phyloP scores from a whole-genome alignment of 2,329 filamentous ascomycete species.

The Sordariomycetes sp. region DNA sequence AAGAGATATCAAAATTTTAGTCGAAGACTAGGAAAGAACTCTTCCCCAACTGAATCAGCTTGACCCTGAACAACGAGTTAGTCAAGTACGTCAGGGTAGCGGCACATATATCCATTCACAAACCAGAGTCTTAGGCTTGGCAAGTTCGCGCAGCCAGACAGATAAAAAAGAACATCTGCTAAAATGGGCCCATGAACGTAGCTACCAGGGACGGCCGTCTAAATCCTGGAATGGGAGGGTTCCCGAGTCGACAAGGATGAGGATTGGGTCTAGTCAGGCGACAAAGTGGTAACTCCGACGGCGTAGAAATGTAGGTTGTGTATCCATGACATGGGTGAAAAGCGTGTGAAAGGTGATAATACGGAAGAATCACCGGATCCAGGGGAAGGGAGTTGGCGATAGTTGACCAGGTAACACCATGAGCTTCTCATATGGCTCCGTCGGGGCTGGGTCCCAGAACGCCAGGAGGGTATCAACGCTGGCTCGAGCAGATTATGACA shows the following conservation, averaged over 20 bases:
- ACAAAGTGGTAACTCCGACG: background rate
- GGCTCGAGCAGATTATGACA: background rate
- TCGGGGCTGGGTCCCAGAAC: background rate
- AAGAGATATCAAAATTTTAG: slow-evolving; percentile 15
- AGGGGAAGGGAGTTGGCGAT: background rate
- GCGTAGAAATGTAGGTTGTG: background rate
- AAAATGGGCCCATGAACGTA: background rate
- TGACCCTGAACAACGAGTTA: slow-evolving; percentile 31
- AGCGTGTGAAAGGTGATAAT: no score
- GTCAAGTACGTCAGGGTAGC: slow-evolving; percentile 4
- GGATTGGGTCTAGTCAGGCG: background rate
- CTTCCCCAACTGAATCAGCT: slow-evolving; percentile 38
- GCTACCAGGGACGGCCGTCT: no score
- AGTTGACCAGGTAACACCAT: background rate
- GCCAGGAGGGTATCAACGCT: background rate
- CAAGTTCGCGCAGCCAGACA: background rate
- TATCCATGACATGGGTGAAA: background rate
- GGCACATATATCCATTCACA: slow-evolving; percentile 8
- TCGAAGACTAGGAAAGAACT: slow-evolving; percentile 13
- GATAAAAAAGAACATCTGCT: background rate
- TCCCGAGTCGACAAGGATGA: background rate
- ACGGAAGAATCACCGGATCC: background rate
- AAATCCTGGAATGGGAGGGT: no score
- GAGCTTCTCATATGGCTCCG: background rate
- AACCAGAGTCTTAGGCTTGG: slow-evolving; percentile 8